Conservation (phyloP, 371 early-diverging fungal genomes). For the Mortierella sp. region DNA sequence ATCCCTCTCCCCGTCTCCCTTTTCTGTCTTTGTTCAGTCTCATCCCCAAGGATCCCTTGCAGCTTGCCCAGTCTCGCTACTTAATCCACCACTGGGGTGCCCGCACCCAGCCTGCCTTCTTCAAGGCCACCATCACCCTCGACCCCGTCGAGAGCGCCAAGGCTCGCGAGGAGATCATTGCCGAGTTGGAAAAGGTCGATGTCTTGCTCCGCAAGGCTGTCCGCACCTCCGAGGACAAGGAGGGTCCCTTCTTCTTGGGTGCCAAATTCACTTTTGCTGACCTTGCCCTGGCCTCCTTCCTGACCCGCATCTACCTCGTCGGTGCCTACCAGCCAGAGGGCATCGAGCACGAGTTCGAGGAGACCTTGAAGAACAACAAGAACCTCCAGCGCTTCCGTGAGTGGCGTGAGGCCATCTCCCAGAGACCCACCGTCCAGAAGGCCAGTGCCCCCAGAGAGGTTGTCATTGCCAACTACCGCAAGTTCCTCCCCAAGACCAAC, state of each 20-base stretch:
- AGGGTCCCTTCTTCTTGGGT: slow-evolving; percentile 76
- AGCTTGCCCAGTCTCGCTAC: slow-evolving; percentile 65
- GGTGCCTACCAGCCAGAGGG: slow-evolving; percentile 36
- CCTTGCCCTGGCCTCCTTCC: slow-evolving; percentile 66
- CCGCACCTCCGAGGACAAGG: slow-evolving; percentile 23
- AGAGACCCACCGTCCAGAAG: slow-evolving; percentile 17
- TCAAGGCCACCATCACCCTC: slow-evolving; percentile 56
- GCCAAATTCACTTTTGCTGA: slow-evolving; percentile 72
- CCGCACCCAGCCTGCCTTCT: slow-evolving; percentile 8
- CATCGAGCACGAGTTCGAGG: slow-evolving; percentile 42
- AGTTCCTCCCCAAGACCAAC: slow-evolving; percentile 14
- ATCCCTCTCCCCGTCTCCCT: not conserved
- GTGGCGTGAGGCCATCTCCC: slow-evolving; percentile 20
- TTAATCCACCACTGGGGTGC: slow-evolving; percentile 66
- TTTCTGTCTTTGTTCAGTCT: slow-evolving; percentile 35
- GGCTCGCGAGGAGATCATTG: slow-evolving; percentile 30
- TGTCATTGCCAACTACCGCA: slow-evolving; percentile 16
- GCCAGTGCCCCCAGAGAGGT: slow-evolving; percentile 3
- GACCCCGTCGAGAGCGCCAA: slow-evolving; percentile 46
- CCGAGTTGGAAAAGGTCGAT: slow-evolving; percentile 49
- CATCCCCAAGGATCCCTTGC: slow-evolving; percentile 60
- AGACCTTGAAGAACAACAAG: slow-evolving; percentile 16
- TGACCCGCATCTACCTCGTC: slow-evolving; percentile 27
- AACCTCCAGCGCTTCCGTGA: slow-evolving; percentile 21
- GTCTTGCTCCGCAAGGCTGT: slow-evolving; percentile 21